Evolutionary conservation across 768 basidiomycete species (phyloP).

Genomic region (Daedalea quercina): DNA sequence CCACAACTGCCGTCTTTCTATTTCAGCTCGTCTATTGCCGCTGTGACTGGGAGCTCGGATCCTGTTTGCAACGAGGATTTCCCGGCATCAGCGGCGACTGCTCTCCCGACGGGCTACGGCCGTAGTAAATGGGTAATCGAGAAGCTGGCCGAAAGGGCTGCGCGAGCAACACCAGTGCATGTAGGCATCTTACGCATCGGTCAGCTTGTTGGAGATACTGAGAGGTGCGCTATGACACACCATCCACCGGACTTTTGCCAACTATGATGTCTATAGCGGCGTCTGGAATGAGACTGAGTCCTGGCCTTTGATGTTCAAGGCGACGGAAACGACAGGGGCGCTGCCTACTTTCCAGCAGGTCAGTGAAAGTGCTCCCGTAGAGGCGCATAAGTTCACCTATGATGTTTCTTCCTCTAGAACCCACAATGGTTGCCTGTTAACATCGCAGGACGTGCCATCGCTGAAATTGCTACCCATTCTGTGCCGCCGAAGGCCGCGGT

Average conservation of each 20-base stretch:
- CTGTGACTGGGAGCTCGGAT: constrained; percentile 28
- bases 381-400: too few species aligned
- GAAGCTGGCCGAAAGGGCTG: constrained; percentile 41
- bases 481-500: constrained; percentile 16
- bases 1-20: constrained; percentile 33
- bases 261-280: constrained; percentile 21
- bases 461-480: constrained; percentile 31
- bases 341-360: constrained; percentile 27
- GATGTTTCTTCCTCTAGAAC: constrained; percentile 16
- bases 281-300: constrained; percentile 50
- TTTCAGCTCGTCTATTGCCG: constrained; percentile 45
- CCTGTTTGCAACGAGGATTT: constrained; percentile 28
- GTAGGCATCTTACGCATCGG: constrained; percentile 42
- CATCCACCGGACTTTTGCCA: neutral
- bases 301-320: constrained; percentile 38
- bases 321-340: constrained; percentile 33
- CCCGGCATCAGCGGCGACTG: constrained; percentile 26
- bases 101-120: constrained; percentile 31
- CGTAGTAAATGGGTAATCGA: constrained; percentile 48
- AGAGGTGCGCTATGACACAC: constrained; percentile 17
- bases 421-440: constrained; percentile 50
- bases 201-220: constrained; percentile 47
- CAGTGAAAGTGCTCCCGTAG: neutral
- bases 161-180: constrained; percentile 19
- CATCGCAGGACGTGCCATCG: constrained; percentile 39